Conservation (phyloP, 2,329 filamentous ascomycete genomes). For the Thielaviopsis ethacetica region DNA sequence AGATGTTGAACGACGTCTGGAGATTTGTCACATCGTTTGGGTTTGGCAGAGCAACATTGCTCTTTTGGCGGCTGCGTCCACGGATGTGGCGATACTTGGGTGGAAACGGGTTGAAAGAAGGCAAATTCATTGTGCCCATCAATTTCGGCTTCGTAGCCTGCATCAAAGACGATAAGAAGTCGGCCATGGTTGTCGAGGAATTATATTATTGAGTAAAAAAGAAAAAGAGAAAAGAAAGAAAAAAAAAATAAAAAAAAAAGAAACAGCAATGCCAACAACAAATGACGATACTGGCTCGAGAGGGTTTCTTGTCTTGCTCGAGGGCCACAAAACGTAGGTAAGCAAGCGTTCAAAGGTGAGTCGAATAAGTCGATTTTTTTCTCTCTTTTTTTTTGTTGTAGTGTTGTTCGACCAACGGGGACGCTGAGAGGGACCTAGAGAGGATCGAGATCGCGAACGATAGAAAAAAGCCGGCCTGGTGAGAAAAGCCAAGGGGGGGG, state of each 20-base stretch:
- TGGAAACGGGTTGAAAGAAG: constrained; percentile 26
- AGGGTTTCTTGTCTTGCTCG: too few species aligned
- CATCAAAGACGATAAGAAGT: constrained; percentile 22
- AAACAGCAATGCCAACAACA: neutral
- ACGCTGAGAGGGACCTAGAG: constrained; percentile 7
- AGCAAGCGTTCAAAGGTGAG: too few species aligned
- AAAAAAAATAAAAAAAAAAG: neutral
- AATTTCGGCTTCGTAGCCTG: constrained; percentile 25
- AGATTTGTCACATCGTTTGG: constrained; percentile 53
- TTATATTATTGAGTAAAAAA: neutral
- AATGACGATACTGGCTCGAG: neutral
- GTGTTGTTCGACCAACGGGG: neutral
- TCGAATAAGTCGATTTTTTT: too few species aligned
- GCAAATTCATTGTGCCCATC: constrained; percentile 25
- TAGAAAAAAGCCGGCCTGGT: constrained; percentile 1
- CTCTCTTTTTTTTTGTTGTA: too few species aligned
- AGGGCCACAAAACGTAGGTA: too few species aligned
- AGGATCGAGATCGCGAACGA: constrained; percentile 11
- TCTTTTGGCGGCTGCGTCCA: constrained; percentile 24
- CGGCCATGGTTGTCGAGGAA: constrained; percentile 18
- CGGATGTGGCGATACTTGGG: constrained; percentile 24
- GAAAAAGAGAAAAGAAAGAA: neutral
- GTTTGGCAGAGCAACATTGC: constrained; percentile 19
- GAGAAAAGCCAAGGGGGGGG: constrained; percentile 5
- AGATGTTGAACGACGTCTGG: constrained; percentile 67